phyloP scores from a whole-genome alignment of 2,329 filamentous ascomycete species.

The Parastagonospora nodorum region DNA sequence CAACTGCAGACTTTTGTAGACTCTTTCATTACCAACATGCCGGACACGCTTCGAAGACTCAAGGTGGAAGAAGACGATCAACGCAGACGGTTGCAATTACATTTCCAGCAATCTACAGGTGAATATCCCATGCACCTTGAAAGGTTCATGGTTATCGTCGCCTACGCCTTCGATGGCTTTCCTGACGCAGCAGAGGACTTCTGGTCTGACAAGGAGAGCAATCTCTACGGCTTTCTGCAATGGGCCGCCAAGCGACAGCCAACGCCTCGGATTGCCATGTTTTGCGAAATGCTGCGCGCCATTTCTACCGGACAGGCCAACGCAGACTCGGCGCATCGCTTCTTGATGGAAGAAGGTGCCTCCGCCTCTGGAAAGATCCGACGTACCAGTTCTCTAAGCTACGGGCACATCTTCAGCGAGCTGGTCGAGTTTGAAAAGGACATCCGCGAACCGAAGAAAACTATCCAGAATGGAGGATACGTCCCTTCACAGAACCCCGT shows the following conservation, averaged over 20 bases:
- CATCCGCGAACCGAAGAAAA: slow-evolving; percentile 72
- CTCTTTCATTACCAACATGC: slow-evolving; percentile 92
- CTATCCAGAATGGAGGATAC: slow-evolving; percentile 64
- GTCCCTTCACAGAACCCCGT: slow-evolving; percentile 39
- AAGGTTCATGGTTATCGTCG: slow-evolving; percentile 87
- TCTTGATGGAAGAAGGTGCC: slow-evolving; percentile 80
- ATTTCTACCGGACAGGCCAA: slow-evolving; percentile 83
- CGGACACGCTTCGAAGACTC: slow-evolving; percentile 84
- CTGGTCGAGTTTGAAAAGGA: slow-evolving; percentile 81
- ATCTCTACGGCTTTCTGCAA: slow-evolving; percentile 90
- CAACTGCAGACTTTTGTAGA: slow-evolving; percentile 88
- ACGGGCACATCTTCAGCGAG: slow-evolving; percentile 91
- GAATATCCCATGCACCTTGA: slow-evolving; percentile 68
- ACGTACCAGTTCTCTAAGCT: slow-evolving; percentile 83
- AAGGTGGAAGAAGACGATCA: slow-evolving; percentile 91
- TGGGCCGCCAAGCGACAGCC: slow-evolving; percentile 97
- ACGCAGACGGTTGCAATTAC: slow-evolving; percentile 56
- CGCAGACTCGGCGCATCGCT: slow-evolving; percentile 83
- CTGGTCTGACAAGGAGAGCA: slow-evolving; percentile 91
- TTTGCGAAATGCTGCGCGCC: slow-evolving; percentile 93
- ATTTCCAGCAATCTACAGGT: slow-evolving; percentile 57
- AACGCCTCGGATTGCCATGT: slow-evolving; percentile 92
- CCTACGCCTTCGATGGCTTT: slow-evolving; percentile 86
- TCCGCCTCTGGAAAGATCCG: slow-evolving; percentile 76
- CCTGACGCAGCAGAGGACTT: slow-evolving; percentile 85